Evolutionary conservation across 169 alveolate species (phyloP).

Genomic region (Besnoitia besnoiti): DNA sequence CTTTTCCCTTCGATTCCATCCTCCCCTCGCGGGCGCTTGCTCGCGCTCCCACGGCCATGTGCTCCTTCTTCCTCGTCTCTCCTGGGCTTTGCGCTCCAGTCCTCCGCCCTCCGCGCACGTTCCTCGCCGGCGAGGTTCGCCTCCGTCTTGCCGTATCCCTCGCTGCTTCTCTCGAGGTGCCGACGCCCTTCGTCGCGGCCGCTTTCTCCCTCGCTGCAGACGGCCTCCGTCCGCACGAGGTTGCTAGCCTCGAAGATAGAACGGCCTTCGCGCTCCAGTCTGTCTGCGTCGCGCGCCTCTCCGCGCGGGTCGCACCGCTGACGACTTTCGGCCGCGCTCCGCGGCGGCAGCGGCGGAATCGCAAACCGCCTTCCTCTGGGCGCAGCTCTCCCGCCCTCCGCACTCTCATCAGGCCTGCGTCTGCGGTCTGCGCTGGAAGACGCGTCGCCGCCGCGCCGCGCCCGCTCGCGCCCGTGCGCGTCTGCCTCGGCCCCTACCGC

Average conservation of each 20-base stretch:
- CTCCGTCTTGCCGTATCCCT: neutral
- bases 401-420: too few species aligned
- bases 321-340: neutral
- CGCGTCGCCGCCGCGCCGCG: neutral
- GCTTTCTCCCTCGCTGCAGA: too few species aligned
- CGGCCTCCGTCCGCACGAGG: too few species aligned
- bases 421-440: neutral
- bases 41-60: too few species aligned
- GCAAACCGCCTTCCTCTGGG: too few species aligned
- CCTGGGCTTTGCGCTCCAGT: too few species aligned
- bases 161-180: neutral
- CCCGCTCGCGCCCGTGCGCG: neutral
- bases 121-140: neutral
- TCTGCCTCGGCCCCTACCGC: neutral
- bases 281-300: too few species aligned
- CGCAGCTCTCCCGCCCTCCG: too few species aligned
- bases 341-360: conserved; percentile 31
- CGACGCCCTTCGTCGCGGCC: too few species aligned
- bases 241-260: neutral
- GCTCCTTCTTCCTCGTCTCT: too few species aligned
- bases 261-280: too few species aligned
- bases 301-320: neutral
- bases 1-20: neutral
- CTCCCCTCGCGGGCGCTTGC: too few species aligned
- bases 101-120: neutral